These are phyloP conservation scores for Cladosporium sp. DNA, from an alignment of 2,329 filamentous ascomycete species.

Conservation along the genomic window DNA sequence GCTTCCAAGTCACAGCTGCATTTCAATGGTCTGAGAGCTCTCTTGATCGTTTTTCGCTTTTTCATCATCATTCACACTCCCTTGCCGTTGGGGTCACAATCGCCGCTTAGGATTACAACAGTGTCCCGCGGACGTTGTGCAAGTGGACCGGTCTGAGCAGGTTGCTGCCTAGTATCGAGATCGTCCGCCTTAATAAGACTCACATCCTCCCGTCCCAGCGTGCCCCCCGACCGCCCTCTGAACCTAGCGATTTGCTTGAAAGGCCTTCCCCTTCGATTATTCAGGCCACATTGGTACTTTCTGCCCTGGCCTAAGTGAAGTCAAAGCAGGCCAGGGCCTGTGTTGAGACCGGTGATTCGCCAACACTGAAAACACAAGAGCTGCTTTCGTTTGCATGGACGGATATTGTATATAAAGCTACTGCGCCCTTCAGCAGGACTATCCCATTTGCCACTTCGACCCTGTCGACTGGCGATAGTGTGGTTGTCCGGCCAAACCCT, in stretches of 20 bases:
- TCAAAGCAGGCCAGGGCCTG: slow-evolving; percentile 1
- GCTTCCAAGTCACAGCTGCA: too few species aligned
- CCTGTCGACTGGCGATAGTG: neutral
- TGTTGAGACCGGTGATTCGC: neutral
- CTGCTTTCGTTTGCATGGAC: neutral
- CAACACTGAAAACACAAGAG: neutral
- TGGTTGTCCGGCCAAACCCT: slow-evolving; percentile 6
- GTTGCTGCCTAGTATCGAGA: neutral
- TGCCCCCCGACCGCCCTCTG: neutral
- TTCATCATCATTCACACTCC: too few species aligned
- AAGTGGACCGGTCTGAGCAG: neutral
- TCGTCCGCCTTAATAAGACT: slow-evolving; percentile 3
- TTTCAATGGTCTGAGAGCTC: too few species aligned
- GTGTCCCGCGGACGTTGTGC: too few species aligned
- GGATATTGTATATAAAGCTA: neutral
- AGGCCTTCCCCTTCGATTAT: neutral
- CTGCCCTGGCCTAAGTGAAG: slow-evolving; percentile 7
- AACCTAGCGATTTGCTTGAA: neutral
- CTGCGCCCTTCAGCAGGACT: neutral
- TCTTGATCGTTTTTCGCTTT: too few species aligned
- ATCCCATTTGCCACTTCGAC: neutral
- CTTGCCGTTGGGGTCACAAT: too few species aligned
- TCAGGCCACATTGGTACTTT: neutral
- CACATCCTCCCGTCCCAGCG: neutral
- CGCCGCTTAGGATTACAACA: too few species aligned